Conservation (phyloP, 2,329 filamentous ascomycete genomes). For the Trichoderma sp. region DNA sequence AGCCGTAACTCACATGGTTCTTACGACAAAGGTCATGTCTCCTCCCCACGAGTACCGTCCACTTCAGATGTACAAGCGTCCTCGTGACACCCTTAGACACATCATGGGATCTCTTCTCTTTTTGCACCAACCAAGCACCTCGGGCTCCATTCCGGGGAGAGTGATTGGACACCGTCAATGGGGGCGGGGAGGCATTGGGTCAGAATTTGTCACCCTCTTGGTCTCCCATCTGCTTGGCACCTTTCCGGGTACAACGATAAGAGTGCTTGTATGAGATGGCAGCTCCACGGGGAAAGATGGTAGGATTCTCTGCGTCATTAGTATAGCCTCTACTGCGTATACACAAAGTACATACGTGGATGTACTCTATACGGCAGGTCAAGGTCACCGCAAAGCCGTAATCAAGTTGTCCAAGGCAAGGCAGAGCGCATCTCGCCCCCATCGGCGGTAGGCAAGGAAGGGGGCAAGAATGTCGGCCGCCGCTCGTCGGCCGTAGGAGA, state of each 20-base stretch:
- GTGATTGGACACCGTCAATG: conserved; percentile 17
- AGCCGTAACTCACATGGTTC: not conserved
- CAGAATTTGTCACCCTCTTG: conserved; percentile 5
- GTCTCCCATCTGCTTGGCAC: not conserved
- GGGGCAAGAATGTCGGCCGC: conserved; percentile 12
- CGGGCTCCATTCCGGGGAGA: conserved; percentile 2
- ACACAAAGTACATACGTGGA: not conserved
- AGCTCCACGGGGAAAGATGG: not conserved
- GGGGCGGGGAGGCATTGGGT: not conserved
- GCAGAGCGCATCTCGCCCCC: not conserved
- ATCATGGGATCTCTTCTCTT: not conserved
- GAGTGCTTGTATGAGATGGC: not conserved
- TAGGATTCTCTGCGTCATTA: not conserved
- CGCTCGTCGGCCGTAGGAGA: not conserved
- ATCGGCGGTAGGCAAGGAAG: not conserved
- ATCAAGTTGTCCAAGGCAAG: not conserved
- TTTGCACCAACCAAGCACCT: not conserved
- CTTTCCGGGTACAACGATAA: not conserved
- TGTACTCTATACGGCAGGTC: not conserved
- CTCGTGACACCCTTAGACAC: not conserved
- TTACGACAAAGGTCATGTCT: not conserved
- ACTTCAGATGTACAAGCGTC: not conserved
- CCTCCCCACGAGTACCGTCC: not conserved
- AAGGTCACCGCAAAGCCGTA: not conserved
- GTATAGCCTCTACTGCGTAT: not conserved